Conservation (phyloP, 306 rosid genomes). For the Cucumis melo region DNA sequence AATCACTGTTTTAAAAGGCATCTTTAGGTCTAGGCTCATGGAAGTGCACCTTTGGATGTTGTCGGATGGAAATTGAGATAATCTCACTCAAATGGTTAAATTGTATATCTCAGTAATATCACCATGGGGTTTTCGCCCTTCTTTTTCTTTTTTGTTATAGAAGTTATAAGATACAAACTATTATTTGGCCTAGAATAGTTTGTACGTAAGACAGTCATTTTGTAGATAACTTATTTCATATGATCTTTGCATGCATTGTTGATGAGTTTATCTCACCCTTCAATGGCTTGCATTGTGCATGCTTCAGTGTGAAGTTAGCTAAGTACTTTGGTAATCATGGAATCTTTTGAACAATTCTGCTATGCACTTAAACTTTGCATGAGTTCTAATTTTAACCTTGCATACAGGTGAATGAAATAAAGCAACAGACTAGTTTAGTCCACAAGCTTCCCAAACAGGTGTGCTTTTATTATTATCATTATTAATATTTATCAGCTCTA, state of each 20-base stretch:
- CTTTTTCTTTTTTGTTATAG: not conserved
- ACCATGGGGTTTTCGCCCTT: not conserved
- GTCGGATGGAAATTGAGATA: not conserved
- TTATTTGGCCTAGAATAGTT: not conserved
- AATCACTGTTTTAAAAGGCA: not conserved
- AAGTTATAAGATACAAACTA: not conserved
- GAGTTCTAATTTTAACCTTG: conserved; percentile 13
- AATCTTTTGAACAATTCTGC: not conserved
- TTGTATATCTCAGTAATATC: not conserved
- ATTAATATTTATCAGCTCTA: conserved; percentile 6
- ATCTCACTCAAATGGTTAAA: not conserved
- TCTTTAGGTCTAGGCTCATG: not conserved
- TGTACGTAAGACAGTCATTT: not conserved
- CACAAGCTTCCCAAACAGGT: conserved; percentile 85
- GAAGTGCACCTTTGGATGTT: not conserved
- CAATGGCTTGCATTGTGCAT: not conserved
- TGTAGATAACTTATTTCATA: not conserved
- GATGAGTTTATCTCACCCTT: not conserved
- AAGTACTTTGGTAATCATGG: not conserved
- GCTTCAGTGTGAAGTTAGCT: not conserved
- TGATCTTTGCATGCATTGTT: not conserved
- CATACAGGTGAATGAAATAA: conserved; percentile 49
- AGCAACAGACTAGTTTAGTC: conserved; percentile 47
- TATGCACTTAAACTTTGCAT: not conserved
- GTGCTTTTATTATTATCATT: conserved; percentile 1